Evolutionary conservation across 106 monocot genomes (phyloP), one percentile per base, ranked within the genome.

Genomic region (Hemerocallis citrina): DNA sequence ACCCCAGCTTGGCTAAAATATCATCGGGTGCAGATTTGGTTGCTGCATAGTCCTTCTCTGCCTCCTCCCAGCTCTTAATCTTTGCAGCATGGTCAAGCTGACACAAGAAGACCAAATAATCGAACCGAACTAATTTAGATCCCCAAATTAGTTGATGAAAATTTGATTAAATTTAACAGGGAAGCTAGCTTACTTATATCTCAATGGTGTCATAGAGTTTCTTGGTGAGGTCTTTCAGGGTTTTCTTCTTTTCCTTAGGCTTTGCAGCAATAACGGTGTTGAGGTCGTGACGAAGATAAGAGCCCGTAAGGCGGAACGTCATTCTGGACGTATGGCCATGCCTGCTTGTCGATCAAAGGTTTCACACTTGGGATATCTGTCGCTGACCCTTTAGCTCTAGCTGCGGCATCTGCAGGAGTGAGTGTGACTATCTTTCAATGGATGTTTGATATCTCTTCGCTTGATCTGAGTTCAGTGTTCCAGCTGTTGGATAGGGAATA

Each of bases 41-140:
- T 43, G 37, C 60, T 0, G 79, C 74, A 13, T 87, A 96, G 64
- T 74, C 86, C 52, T 90, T 96, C 76, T 76, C 94, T 0, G 94
- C 94, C 48, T 81, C 45, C 15, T 51, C 1, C 14, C 55, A 11
- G 86, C 75, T 89, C 89, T 95, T 95, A 28, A 78, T 79, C 78
- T 95, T 95, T 1, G 90, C 95, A 2, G 90, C 95, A 66, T 96
- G 69, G 41, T 90, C 83, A 45, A 96, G 76, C 95, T 96, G 78
- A 35, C 21, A n/a, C n/a, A n/a, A n/a, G 60, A 29, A 16, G 43
- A n/a, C 36, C 52, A 23, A 57, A 20, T 31, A 54, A 1, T 3
- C 52, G 61, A 9, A 42, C n/a, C n/a, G n/a, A n/a, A n/a, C n/a
- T n/a, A n/a, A n/a, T n/a, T n/a, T n/a, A n/a, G n/a, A n/a, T n/a